Conservation (phyloP, 257 asterid genomes). For the Penstemon eatonii region DNA sequence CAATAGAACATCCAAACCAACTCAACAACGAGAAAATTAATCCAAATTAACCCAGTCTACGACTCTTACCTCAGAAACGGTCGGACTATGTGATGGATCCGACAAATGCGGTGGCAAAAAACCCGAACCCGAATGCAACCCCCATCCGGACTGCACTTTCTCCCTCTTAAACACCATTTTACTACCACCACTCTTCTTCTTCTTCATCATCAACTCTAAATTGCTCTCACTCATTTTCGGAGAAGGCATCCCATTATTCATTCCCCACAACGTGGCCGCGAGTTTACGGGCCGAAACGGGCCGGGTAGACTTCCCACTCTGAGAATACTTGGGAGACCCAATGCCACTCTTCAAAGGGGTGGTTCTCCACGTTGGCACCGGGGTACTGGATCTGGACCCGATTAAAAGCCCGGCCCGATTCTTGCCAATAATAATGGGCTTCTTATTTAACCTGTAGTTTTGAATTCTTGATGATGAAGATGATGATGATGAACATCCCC, state of each 20-base stretch:
- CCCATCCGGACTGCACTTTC: constrained; percentile 32
- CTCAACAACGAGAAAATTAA: no score
- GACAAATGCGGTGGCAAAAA: constrained; percentile 63
- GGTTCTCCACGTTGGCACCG: constrained; percentile 84
- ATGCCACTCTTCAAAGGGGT: constrained; percentile 28
- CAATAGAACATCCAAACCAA: no score
- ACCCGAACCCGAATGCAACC: constrained; percentile 28
- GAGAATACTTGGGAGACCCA: constrained; percentile 64
- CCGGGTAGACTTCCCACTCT: constrained; percentile 58
- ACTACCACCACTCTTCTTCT: constrained; percentile 34
- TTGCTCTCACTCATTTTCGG: constrained; percentile 50
- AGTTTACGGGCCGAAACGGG: constrained; percentile 88
- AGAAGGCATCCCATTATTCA: constrained; percentile 71
- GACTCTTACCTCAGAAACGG: constrained; percentile 35
- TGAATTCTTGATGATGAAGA: constrained; percentile 77
- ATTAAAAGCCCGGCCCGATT: constrained; percentile 48
- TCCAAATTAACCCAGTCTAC: neutral
- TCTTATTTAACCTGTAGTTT: constrained; percentile 60
- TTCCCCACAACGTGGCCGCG: constrained; percentile 93
- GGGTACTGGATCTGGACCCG: constrained; percentile 86
- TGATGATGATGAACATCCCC: constrained; percentile 85
- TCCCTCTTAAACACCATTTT: constrained; percentile 42
- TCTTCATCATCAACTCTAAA: neutral
- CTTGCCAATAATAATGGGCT: constrained; percentile 81
- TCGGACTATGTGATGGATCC: constrained; percentile 80